Evolutionary conservation across 2,329 filamentous ascomycete genomes (phyloP).

Genomic region (Scopulariopsis brevicaulis): DNA sequence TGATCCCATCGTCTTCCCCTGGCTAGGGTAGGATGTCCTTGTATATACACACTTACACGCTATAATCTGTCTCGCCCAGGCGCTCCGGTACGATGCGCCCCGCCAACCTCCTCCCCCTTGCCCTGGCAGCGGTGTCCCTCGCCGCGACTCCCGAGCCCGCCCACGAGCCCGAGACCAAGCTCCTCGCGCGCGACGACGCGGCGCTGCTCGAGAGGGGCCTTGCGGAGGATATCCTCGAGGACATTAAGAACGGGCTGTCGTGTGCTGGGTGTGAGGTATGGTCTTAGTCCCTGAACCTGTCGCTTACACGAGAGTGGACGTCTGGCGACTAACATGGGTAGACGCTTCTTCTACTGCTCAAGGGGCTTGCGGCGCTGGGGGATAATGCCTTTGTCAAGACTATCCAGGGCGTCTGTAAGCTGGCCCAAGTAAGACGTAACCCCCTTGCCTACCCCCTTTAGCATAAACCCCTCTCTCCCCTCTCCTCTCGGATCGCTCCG

Average conservation of each 20-base stretch:
- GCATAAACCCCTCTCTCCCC: not conserved
- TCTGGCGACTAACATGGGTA: conserved; percentile 6
- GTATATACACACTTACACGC: not conserved
- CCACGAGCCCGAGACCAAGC: too few species aligned
- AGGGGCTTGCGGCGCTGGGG: conserved; percentile 28
- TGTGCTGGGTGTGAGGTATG: conserved; percentile 15
- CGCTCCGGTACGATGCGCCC: not conserved
- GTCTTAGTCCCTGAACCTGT: not conserved
- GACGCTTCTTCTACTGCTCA: conserved; percentile 25
- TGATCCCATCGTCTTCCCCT: too few species aligned
- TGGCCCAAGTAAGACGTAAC: conserved; percentile 19
- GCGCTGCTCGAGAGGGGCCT: not conserved
- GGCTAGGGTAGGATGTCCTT: not conserved
- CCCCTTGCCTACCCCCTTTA: too few species aligned
- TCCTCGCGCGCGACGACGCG: not conserved
- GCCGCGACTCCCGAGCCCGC: not conserved
- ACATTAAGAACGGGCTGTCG: conserved; percentile 12
- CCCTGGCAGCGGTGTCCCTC: not conserved
- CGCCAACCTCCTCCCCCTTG: not conserved
- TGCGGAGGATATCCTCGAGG: conserved; percentile 12
- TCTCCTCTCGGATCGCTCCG: not conserved
- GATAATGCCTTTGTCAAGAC: conserved; percentile 25
- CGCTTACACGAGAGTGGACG: not conserved
- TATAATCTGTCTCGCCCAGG: not conserved
- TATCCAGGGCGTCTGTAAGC: conserved; percentile 19